Evolutionary conservation across 352 stramenopile genomes (phyloP).

Genomic region (Globisporangium emineosum): DNA sequence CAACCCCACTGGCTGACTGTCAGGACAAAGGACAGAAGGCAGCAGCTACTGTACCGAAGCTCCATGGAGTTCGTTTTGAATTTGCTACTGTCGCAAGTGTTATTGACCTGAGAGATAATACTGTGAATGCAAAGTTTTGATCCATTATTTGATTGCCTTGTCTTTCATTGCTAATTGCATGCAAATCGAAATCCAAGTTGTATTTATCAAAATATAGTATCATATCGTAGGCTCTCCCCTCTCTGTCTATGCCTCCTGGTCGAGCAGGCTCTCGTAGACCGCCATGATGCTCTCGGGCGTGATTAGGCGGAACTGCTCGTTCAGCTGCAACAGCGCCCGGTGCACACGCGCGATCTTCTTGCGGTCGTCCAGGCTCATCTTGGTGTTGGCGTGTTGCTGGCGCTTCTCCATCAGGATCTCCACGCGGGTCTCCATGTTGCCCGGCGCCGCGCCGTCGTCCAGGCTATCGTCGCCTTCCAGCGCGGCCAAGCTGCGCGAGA

Average conservation of each 20-base stretch:
- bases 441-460: conserved; percentile 32
- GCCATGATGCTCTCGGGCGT: conserved; percentile 91
- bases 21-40: background rate
- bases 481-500: conserved; percentile 84
- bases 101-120: background rate
- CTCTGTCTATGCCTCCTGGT: conserved; percentile 23
- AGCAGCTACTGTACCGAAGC: background rate
- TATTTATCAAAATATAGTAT: conserved; percentile 12
- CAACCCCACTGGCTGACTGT: background rate
- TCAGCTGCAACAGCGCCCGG: conserved; percentile 87
- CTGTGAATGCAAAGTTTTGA: conserved; percentile 1
- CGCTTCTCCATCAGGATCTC: conserved; percentile 91
- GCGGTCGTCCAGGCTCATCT: conserved; percentile 76
- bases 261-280: conserved; percentile 61
- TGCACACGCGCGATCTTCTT: conserved; percentile 84
- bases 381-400: conserved; percentile 80
- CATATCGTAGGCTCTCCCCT: background rate
- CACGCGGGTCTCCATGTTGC: conserved; percentile 79
- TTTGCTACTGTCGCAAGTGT: background rate
- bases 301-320: conserved; percentile 88
- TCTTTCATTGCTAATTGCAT: background rate
- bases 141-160: background rate
- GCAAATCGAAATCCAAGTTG: background rate
- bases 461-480: conserved; percentile 32
- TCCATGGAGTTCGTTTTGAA: background rate